Evolutionary conservation across 2,329 filamentous ascomycete species (phyloP), one percentile per base, ranked within the genome.

Genomic region (Neopestalotiopsis sp.): DNA sequence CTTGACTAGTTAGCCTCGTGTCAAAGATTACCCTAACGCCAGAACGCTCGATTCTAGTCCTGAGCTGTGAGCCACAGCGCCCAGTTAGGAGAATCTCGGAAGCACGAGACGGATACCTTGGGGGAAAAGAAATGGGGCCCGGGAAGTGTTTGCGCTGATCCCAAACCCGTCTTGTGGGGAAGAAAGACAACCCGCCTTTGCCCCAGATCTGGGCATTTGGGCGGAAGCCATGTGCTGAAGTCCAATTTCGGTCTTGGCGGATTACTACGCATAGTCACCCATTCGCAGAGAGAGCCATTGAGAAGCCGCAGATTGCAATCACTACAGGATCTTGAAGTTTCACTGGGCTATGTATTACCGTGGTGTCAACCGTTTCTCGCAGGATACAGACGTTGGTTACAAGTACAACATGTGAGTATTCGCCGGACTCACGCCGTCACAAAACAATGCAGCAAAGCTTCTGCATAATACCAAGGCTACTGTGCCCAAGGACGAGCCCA

Each of bases 1-100:
- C 34, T 38, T 38, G 6, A 24, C 40, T 49, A 64, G 40, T 49
- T 28, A n/a, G 20, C 14, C 38, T 24, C 61, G 61, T 64, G 61
- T 64, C 61, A 64, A 64, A 64, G 34, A 64, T 64, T 17, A 38
- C 61, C 61, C 61, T 64, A 13, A 20, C 17, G 34, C 30, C 12
- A 28, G 45, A 20, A 20, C 9, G 17, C n/a, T n/a, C 17, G 45
- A 9, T 52, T 20, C 10, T 38, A 38, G 34, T 38, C 34, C 34
- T 28, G 24, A 28, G 24, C 34, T 38, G 24, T 38, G 34, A 38
- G 34, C 34, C 34, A 38, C 34, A 38, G 34, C 10, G 10, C 24
- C n/a, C 42, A n/a, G 45, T 17, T 9, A 52, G 45, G 45, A 52
- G 45, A 52, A 52, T 62, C n/a, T 40, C 59, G 59, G 59, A n/a